Conservation (phyloP, 768 basidiomycete species). For the Tricholoma saponaceum region DNA sequence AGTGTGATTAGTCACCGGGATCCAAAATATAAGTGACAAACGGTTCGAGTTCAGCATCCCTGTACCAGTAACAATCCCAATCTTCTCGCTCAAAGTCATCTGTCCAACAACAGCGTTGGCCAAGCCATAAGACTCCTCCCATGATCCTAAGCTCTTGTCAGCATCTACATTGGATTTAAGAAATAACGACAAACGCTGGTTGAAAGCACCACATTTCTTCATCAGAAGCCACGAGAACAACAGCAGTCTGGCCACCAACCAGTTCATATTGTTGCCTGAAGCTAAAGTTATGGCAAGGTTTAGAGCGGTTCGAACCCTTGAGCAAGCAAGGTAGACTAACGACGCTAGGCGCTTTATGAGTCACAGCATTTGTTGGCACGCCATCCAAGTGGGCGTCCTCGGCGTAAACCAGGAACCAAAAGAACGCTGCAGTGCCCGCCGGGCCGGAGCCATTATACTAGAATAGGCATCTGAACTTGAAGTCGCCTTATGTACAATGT, state of each 20-base stretch:
- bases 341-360: too few species aligned
- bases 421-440: too few species aligned
- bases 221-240: not conserved
- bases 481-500: too few species aligned
- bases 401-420: too few species aligned
- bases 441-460: too few species aligned
- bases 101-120: slow-evolving; percentile 31
- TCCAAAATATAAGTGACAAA: slow-evolving; percentile 12
- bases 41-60: slow-evolving; percentile 37
- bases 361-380: too few species aligned
- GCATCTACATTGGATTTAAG: not conserved
- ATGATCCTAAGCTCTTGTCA: slow-evolving; percentile 31
- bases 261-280: too few species aligned
- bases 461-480: too few species aligned
- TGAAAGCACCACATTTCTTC: not conserved
- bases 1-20: not conserved
- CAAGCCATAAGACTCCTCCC: slow-evolving; percentile 39
- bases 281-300: too few species aligned
- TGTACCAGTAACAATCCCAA: slow-evolving; percentile 41
- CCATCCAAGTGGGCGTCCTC: too few species aligned
- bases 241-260: not conserved
- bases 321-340: too few species aligned
- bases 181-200: not conserved
- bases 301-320: too few species aligned
- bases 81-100: slow-evolving; percentile 43